Base-by-base conservation (phyloP, 2,329 filamentous ascomycete species). In the Talaromyces sp. region DNA sequence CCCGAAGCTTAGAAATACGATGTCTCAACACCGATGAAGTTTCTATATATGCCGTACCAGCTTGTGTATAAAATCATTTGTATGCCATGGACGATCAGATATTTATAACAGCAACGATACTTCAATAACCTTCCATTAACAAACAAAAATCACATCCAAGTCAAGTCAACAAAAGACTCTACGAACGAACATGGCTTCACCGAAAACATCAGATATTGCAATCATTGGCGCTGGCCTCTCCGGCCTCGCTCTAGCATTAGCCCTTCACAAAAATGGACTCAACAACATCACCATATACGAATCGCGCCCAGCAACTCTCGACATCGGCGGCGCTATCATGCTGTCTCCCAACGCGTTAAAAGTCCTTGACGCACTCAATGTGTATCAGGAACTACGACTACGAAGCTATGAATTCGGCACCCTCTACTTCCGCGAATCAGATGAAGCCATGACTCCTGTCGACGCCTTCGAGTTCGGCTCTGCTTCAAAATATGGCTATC, bases 331-430 rank as follows among this genome's bases (percentile, higher is more conserved):
- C 7, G 71, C 69, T 16, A 60, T 76, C 58, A 71, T 70, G 13
- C 74, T 76, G 22, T 66, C 66, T 16, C 70, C 73, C 27, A 78
- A 77, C 52, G 75, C 73, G 4, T 62, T 73, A 14, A 69, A 71
- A 27, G 65, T 76, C 10, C 66, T 75, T 16, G 54, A 72, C 35
- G 69, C 70, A 27, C 66, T 75, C 0, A 72, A 69, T 31, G 50
- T 62, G 1, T 60, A 62, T 19, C 27, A n/a, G 2, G 57, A n/a
- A 13, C 57, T 65, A n/a, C 47, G 56, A 16, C 37, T 49, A 14
- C 47, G 49, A 16, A 43, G 56, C 5, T 61, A 24, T 14, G 63
- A 60, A 13, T 65, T 65, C 35, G 57, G 61, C 7, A 60, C 11
- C 3, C 57, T 64, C 19, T 16, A 64, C 52, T 64, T 60, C 47